Percentiles rank a stretch among this genome's conserved stretches.
Conservation (phyloP, 495 filamentous ascomycete species). For the Aspergillus leporis region DNA sequence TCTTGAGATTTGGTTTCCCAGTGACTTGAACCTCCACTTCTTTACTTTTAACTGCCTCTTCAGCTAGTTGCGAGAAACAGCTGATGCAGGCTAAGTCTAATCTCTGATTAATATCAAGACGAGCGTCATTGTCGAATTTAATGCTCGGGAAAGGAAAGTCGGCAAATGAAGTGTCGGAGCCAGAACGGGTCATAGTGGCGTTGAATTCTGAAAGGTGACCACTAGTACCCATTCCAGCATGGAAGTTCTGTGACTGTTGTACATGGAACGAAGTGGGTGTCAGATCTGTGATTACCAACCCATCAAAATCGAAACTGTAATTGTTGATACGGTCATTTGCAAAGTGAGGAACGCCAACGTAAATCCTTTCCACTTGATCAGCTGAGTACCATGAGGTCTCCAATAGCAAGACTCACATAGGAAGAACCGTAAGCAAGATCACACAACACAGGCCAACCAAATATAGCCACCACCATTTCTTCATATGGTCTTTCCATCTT, state of each 20-base stretch:
- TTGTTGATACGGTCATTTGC: slow-evolving; percentile 32
- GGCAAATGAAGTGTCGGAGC: slow-evolving; percentile 22
- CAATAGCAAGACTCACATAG: slow-evolving; percentile 21
- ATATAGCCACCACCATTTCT: slow-evolving; percentile 36
- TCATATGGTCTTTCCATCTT: slow-evolving; percentile 30
- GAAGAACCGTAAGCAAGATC: slow-evolving; percentile 27
- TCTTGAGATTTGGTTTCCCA: slow-evolving; percentile 25
- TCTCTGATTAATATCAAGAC: slow-evolving; percentile 30
- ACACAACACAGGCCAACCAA: slow-evolving; percentile 21
- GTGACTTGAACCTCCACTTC: slow-evolving; percentile 24
- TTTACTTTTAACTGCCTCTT: slow-evolving; percentile 24
- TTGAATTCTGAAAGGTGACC: slow-evolving; percentile 31
- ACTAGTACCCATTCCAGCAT: slow-evolving; percentile 24
- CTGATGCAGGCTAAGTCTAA: slow-evolving; percentile 30
- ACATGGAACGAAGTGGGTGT: slow-evolving; percentile 27
- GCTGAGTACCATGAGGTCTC: neutral
- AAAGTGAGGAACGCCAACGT: slow-evolving; percentile 32
- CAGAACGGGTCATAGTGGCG: slow-evolving; percentile 21
- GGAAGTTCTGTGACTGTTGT: slow-evolving; percentile 19
- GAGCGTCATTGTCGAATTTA: slow-evolving; percentile 19
- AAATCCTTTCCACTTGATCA: slow-evolving; percentile 19
- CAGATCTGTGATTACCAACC: slow-evolving; percentile 28
- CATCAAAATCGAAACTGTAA: slow-evolving; percentile 25
- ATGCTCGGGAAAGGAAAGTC: slow-evolving; percentile 25
- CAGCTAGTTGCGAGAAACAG: slow-evolving; percentile 27